Conservation (phyloP, 2,329 filamentous ascomycete genomes). For the Pseudogymnoascus sp. region DNA sequence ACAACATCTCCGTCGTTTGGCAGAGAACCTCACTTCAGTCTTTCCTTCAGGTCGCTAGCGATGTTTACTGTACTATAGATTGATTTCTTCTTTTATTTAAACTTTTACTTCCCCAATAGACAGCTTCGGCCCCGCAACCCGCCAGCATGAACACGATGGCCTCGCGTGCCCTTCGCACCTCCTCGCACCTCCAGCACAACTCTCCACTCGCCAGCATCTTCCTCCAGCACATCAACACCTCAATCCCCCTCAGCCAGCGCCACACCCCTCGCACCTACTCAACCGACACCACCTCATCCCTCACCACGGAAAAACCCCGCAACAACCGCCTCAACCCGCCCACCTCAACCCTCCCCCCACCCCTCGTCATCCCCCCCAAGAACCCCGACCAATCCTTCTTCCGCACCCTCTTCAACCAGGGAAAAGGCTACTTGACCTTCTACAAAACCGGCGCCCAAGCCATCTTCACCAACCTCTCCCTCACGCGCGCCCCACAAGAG, state of each 20-base stretch:
- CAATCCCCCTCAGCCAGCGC: constrained; percentile 33
- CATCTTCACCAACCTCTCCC: constrained; percentile 58
- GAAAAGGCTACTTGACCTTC: constrained; percentile 71
- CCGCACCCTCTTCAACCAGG: constrained; percentile 31
- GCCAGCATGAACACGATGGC: constrained; percentile 13
- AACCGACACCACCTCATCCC: constrained; percentile 29
- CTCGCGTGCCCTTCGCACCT: constrained; percentile 22
- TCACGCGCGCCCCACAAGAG: constrained; percentile 36
- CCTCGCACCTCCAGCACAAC: constrained; percentile 14
- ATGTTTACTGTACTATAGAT: background rate
- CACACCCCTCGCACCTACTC: constrained; percentile 38
- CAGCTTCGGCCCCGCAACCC: background rate
- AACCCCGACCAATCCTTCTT: constrained; percentile 37
- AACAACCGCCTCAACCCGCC: constrained; percentile 58
- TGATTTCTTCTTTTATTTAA: background rate
- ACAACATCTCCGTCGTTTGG: background rate
- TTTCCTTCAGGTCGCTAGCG: background rate
- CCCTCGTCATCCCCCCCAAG: constrained; percentile 54
- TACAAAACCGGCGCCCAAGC: constrained; percentile 80
- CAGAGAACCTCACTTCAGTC: background rate
- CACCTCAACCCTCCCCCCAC: constrained; percentile 61
- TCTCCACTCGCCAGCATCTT: constrained; percentile 10
- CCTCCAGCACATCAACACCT: constrained; percentile 29
- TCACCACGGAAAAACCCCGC: constrained; percentile 18
- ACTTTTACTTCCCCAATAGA: background rate